Evolutionary conservation across 2,329 filamentous ascomycete genomes (phyloP), one percentile per base, ranked within the genome.

Genomic region (Fusarium tricinctum): DNA sequence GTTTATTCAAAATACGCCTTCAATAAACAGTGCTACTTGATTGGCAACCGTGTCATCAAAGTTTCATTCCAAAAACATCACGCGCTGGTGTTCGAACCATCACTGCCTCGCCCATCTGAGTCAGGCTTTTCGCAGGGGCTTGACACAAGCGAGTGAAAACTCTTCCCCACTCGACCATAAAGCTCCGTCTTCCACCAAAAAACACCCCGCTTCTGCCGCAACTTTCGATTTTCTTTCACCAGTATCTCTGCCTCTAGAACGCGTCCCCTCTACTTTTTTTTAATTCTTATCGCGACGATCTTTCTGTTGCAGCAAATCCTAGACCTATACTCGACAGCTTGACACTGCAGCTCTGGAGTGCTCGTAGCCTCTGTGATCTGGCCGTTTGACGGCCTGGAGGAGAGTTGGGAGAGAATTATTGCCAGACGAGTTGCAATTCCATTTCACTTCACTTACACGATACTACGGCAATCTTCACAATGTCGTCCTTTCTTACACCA

Each of bases 401-500:
- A 55, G 51, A 45, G 19, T 39, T 30, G 22, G 30, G 35, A 48
- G 58, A 63, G 35, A 20, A 19, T 33, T n/a, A 35, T 50, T 51
- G 53, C 33, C 35, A 40, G 26, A 35, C 26, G 48, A 35, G 45
- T 39, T 38, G 47, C 14, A 43, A 22, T 46, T 23, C 30, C 10
- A 33, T 17, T 50, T 55, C 14, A 43, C 20, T 40, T 51, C n/a
- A 44, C 40, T 55, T 47, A 45, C 19, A 47, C 49, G 19, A 46
- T 49, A 38, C 35, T 47, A 43, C 56, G 47, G 48, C 5, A 39
- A 22, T n/a, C 20, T 20, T 28, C 61, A 75, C 50, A 69, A 86
- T 86, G 83, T 84, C 84, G 51, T 83, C 82, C 32, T 80, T 84
- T 58, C 73, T 84, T 51, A 83, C 79, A 43, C 80, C 82, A 54